These are phyloP conservation scores for Themeda triandra DNA, from an alignment of 176 grass and related monocot species.

Conservation along the genomic window DNA sequence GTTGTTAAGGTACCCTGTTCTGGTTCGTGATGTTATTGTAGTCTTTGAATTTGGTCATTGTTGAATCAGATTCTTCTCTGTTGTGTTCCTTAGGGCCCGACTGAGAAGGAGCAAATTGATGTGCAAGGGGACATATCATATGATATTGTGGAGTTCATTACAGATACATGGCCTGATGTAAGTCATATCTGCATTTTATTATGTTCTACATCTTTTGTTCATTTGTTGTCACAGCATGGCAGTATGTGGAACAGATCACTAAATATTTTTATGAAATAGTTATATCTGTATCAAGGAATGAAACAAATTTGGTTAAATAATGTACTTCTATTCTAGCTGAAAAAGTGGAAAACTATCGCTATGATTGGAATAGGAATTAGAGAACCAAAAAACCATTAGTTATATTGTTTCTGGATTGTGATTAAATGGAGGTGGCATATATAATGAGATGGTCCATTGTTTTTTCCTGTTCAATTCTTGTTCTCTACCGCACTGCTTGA, in stretches of 20 bases:
- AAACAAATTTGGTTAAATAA: neutral
- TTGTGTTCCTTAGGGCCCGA: conserved; percentile 63
- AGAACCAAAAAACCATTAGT: neutral
- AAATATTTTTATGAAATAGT: neutral
- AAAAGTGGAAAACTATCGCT: neutral
- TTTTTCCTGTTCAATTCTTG: neutral
- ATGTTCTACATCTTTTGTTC: neutral
- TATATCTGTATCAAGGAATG: neutral
- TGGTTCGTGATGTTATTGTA: neutral
- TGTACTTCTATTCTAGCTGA: neutral
- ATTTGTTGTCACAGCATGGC: neutral
- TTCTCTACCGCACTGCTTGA: neutral
- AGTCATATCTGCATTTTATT: conserved; percentile 31
- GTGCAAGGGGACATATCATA: conserved; percentile 99
- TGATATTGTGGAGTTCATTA: conserved; percentile 93
- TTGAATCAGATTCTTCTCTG: neutral
- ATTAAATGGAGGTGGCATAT: neutral
- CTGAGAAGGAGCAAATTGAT: conserved; percentile 99
- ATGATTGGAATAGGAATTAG: neutral
- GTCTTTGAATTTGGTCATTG: conserved; percentile 1
- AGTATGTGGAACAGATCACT: neutral
- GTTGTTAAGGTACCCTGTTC: conserved; percentile 76
- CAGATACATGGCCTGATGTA: conserved; percentile 97
- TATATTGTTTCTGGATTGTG: neutral
- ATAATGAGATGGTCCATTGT: neutral